Base-by-base conservation (phyloP, 192 early-diverging fungal genomes). In the Diversispora eburnea region DNA sequence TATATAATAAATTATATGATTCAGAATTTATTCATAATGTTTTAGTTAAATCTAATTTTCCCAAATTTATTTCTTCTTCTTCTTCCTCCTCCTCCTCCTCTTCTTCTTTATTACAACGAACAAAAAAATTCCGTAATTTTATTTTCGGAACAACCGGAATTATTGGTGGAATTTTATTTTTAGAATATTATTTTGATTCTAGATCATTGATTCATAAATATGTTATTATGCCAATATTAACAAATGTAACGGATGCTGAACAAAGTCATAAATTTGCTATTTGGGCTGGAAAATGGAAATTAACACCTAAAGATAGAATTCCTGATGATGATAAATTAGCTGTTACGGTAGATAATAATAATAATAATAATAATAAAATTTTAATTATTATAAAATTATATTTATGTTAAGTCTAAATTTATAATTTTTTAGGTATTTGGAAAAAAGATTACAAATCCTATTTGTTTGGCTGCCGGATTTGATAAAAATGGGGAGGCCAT, bases 401-500 rank as follows among this genome's bases (percentile, higher is more conserved):
- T 65, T 46, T 76, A 22, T 22, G n/a, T 3, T 33, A 45, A 67
- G 19, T 12, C 33, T 72, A 6, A 39, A 33, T 9, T 54, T n/a
- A 55, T 9, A 9, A 13, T 19, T 60, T 39, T 13, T n/a, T 64
- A 91, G 84, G 75, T 95, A 52, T 95, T 86, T 84, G 89, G 89
- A 52, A 90, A 90, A 77, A 84, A 63, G 5, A 43, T 95, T 65
- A 72, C 81, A 3, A 95, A 94, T 83, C 95, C 95, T 3, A 74
- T 97, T 5, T 92, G 93, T 1, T 77, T 97, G 67, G 95, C 95
- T 8, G 95, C 95, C 22, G 95, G 95, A 22, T 97, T 88, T 65
- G 95, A 97, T 78, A 97, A 97, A 82, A 88, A 97, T 79, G 94
- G 84, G 9, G 92, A 95, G 79, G 94, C 91, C 0, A 84, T 95